These are phyloP conservation scores for Mycena polygramma DNA, from an alignment of 768 basidiomycete species.

Conservation along the genomic window DNA sequence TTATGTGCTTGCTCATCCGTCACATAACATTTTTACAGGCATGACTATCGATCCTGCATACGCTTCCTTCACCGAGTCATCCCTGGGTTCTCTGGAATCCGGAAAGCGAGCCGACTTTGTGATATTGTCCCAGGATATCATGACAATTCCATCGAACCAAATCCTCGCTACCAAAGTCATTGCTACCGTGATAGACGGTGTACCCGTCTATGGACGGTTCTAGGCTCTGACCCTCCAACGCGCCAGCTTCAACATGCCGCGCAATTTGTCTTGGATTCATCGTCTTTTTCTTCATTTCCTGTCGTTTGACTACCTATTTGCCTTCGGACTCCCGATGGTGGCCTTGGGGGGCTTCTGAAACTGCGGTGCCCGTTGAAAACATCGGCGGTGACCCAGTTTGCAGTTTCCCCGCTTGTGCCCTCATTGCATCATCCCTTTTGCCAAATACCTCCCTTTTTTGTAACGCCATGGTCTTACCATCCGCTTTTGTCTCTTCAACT, in stretches of 20 bases:
- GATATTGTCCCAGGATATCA: constrained; percentile 87
- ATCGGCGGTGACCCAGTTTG: neutral
- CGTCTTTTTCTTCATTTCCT: constrained; percentile 7
- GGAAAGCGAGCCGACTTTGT: constrained; percentile 91
- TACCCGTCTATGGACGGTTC: constrained; percentile 54
- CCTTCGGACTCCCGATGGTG: constrained; percentile 9
- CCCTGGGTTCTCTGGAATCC: constrained; percentile 79
- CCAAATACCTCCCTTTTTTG: neutral
- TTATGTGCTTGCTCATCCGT: neutral
- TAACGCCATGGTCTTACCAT: no score
- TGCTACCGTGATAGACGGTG: constrained; percentile 86
- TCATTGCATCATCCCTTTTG: constrained; percentile 10
- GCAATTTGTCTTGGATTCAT: no score
- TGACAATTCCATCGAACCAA: constrained; percentile 68
- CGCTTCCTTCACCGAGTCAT: constrained; percentile 83
- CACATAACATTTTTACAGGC: constrained; percentile 55
- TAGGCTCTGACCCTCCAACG: constrained; percentile 4
- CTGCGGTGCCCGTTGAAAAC: no score
- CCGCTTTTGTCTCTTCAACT: no score
- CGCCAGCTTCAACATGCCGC: constrained; percentile 37
- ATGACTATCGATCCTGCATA: constrained; percentile 92
- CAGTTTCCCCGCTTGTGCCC: constrained; percentile 11
- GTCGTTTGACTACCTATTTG: neutral
- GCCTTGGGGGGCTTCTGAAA: constrained; percentile 17
- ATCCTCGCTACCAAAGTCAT: constrained; percentile 79